Conservation (phyloP, 2,329 filamentous ascomycete genomes). For the Ophiostoma perfectum region DNA sequence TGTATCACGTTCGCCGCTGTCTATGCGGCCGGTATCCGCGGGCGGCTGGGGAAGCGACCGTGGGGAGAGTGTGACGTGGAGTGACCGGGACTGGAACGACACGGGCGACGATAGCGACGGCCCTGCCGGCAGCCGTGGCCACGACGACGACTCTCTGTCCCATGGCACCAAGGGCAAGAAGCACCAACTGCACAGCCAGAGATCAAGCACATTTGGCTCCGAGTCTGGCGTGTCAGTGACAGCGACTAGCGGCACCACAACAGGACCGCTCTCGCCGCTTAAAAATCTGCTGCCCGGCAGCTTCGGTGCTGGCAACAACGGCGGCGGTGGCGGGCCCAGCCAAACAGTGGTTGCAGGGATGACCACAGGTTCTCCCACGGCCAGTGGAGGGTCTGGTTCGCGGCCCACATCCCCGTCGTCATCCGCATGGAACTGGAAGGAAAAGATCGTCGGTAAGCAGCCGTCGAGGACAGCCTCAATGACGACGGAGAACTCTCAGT, state of each 20-base stretch:
- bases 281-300: neutral
- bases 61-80: slow-evolving; percentile 58
- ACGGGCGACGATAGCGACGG: slow-evolving; percentile 43
- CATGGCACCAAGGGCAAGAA: neutral
- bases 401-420: neutral
- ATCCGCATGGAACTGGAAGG: slow-evolving; percentile 20
- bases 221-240: slow-evolving; percentile 17
- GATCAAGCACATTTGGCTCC: slow-evolving; percentile 19
- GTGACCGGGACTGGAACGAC: slow-evolving; percentile 59
- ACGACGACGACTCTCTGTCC: neutral
- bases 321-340: neutral
- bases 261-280: slow-evolving; percentile 19
- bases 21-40: neutral
- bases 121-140: slow-evolving; percentile 1
- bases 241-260: slow-evolving; percentile 17
- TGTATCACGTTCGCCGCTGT: neutral
- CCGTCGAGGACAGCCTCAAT: neutral
- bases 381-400: neutral
- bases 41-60: slow-evolving; percentile 30
- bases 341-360: neutral
- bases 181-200: slow-evolving; percentile 5
- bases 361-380: neutral
- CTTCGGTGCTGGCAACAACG: neutral
- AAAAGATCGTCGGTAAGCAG: slow-evolving; percentile 21
- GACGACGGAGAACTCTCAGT: neutral